These are phyloP conservation scores for Quercus cerris DNA, from an alignment of 306 rosid species.

Conservation along the genomic window DNA sequence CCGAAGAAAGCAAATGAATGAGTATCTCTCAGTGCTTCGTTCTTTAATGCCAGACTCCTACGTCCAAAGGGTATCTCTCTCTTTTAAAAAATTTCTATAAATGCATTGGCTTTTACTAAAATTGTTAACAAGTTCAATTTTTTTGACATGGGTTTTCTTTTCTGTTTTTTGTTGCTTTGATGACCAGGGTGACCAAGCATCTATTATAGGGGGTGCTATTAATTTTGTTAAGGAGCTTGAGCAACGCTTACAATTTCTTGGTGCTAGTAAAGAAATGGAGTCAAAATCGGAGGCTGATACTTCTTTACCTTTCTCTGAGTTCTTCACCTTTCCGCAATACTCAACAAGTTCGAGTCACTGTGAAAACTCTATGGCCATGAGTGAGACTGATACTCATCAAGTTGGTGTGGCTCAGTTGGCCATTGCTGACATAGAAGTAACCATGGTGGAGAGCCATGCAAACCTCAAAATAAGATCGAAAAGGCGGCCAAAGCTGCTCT, in stretches of 20 bases:
- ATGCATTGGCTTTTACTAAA: neutral
- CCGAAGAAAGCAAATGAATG: constrained; percentile 88
- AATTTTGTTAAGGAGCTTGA: constrained; percentile 91
- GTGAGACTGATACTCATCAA: constrained; percentile 13
- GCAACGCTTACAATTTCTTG: constrained; percentile 66
- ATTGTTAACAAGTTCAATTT: neutral
- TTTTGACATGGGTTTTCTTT: neutral
- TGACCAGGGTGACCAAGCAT: constrained; percentile 90
- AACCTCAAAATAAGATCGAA: constrained; percentile 73
- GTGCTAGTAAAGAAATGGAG: constrained; percentile 32
- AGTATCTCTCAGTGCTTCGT: constrained; percentile 87
- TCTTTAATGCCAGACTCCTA: constrained; percentile 88
- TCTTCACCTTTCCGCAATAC: constrained; percentile 88
- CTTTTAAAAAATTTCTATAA: neutral
- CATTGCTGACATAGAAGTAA: constrained; percentile 81
- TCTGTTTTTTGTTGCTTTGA: neutral
- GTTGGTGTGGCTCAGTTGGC: constrained; percentile 27
- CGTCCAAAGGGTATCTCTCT: constrained; percentile 74
- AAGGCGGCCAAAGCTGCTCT: constrained; percentile 64
- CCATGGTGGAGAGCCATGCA: constrained; percentile 94
- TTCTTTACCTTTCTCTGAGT: constrained; percentile 68
- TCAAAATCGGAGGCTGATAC: neutral
- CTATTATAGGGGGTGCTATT: constrained; percentile 90
- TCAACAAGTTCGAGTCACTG: constrained; percentile 33
- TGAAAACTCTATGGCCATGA: constrained; percentile 26